A percentile compares a stretch with the other conserved stretches of the same genome.
Evolutionary conservation across 805 yeast genomes (phyloP).

Genomic region (Ogataea trehalophila): DNA sequence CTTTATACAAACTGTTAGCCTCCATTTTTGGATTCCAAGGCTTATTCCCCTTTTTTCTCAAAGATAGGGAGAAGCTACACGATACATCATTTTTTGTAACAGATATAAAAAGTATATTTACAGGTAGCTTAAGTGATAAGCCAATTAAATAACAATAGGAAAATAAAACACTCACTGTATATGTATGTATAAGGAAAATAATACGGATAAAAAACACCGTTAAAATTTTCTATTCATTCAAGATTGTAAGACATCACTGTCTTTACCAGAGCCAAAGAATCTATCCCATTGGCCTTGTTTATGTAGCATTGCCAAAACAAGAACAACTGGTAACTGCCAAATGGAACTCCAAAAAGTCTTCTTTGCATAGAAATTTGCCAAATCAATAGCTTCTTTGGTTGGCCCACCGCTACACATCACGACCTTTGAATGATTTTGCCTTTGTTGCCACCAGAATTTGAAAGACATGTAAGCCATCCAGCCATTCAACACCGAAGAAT

Average conservation of each 20-base stretch:
- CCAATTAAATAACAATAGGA: too few relatives aligned
- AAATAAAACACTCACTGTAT: too few relatives aligned
- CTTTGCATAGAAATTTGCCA: slow-evolving; percentile 70
- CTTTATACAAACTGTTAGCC: too few relatives aligned
- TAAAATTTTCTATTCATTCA: slow-evolving; percentile 1
- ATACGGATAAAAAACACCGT: not conserved
- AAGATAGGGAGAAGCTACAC: too few relatives aligned
- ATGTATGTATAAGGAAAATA: too few relatives aligned
- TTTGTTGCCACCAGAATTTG: slow-evolving; percentile 83
- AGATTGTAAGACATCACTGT: slow-evolving; percentile 1
- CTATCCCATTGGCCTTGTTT: slow-evolving; percentile 95
- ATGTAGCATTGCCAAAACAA: slow-evolving; percentile 89
- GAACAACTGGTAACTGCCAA: slow-evolving; percentile 85
- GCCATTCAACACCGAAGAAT: slow-evolving; percentile 74
- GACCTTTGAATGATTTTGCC: slow-evolving; percentile 44
- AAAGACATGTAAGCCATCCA: slow-evolving; percentile 81
- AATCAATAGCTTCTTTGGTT: slow-evolving; percentile 51
- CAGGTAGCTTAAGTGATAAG: too few relatives aligned
- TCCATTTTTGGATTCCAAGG: too few relatives aligned
- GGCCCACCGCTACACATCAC: slow-evolving; percentile 31
- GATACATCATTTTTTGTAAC: too few relatives aligned
- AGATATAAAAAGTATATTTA: too few relatives aligned
- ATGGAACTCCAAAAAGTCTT: slow-evolving; percentile 92
- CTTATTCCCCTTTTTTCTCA: too few relatives aligned
- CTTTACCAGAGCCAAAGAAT: slow-evolving; percentile 33